phyloP scores from a whole-genome alignment of 441 rosid genomes.

The Aquilaria agallochum region DNA sequence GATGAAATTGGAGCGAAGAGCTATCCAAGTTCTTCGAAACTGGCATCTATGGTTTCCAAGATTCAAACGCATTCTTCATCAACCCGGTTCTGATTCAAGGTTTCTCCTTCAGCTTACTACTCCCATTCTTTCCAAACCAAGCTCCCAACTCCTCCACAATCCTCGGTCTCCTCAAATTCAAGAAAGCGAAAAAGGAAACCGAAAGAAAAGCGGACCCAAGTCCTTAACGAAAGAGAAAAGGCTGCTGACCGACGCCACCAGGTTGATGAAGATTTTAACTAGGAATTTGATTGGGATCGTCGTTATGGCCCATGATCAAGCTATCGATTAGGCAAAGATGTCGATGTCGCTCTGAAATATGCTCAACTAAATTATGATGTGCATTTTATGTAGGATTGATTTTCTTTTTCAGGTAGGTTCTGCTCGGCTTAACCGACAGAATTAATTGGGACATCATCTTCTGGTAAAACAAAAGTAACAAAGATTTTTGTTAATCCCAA shows the following conservation, averaged over 20 bases:
- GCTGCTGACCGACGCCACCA: conserved; percentile 69
- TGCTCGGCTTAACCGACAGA: too few species aligned
- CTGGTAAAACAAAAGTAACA: too few species aligned
- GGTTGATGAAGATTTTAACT: conserved; percentile 18
- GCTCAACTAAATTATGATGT: too few species aligned
- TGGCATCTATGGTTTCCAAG: conserved; percentile 51
- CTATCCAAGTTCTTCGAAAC: conserved; percentile 41
- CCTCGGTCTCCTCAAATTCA: conserved; percentile 19
- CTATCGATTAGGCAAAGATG: too few species aligned
- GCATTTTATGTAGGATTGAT: too few species aligned
- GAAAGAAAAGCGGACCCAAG: conserved; percentile 23
- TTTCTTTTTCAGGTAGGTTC: too few species aligned
- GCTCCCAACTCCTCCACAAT: conserved; percentile 13
- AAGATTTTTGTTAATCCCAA: too few species aligned
- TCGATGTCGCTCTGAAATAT: too few species aligned
- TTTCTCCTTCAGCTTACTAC: conserved; percentile 64
- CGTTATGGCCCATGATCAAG: too few species aligned
- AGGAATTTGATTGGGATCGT: too few species aligned
- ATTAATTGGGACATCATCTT: too few species aligned
- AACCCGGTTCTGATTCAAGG: conserved; percentile 66
- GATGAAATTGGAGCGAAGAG: conserved; percentile 20
- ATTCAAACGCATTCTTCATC: conserved; percentile 43
- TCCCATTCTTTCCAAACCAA: conserved; percentile 60
- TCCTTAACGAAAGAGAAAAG: conserved; percentile 53
- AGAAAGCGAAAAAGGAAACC: conserved; percentile 61